phyloP scores from a whole-genome alignment of 768 basidiomycete species.

The Boletus rubroflammeus region DNA sequence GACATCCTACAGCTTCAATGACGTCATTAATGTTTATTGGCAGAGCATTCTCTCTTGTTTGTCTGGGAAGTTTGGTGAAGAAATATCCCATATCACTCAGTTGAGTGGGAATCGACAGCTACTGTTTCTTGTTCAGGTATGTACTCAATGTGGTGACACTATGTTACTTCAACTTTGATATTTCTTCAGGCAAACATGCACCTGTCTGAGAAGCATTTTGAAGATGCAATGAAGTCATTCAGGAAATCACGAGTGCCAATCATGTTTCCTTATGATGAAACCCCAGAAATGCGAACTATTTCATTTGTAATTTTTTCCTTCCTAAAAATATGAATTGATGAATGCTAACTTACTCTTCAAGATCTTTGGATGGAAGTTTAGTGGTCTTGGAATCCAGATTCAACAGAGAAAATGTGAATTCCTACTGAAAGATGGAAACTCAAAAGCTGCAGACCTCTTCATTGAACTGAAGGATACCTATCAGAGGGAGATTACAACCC shows the following conservation, averaged over 20 bases:
- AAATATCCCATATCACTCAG: neutral
- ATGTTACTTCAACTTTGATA: neutral
- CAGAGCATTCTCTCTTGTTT: constrained; percentile 14
- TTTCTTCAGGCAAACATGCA: constrained; percentile 14
- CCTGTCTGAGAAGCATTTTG: constrained; percentile 1
- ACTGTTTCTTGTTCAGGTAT: constrained; percentile 14
- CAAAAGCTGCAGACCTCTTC: constrained; percentile 9
- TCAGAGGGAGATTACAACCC: constrained; percentile 9
- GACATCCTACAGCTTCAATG: neutral
- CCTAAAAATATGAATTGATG: neutral
- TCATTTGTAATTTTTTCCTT: constrained; percentile 10
- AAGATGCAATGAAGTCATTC: constrained; percentile 7
- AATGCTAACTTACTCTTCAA: neutral
- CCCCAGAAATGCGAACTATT: constrained; percentile 11
- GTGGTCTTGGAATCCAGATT: constrained; percentile 12
- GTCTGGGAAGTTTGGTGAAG: constrained; percentile 4
- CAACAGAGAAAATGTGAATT: constrained; percentile 14
- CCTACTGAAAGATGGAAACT: neutral
- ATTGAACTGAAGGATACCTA: constrained; percentile 4
- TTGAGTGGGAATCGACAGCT: neutral
- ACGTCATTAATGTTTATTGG: neutral
- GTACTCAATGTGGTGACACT: neutral
- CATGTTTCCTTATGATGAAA: constrained; percentile 13
- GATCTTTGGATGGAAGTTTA: constrained; percentile 24
- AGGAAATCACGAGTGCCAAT: constrained; percentile 3